Conservation (phyloP, 2,329 filamentous ascomycete species). For the Pseudocercospora cruenta region DNA sequence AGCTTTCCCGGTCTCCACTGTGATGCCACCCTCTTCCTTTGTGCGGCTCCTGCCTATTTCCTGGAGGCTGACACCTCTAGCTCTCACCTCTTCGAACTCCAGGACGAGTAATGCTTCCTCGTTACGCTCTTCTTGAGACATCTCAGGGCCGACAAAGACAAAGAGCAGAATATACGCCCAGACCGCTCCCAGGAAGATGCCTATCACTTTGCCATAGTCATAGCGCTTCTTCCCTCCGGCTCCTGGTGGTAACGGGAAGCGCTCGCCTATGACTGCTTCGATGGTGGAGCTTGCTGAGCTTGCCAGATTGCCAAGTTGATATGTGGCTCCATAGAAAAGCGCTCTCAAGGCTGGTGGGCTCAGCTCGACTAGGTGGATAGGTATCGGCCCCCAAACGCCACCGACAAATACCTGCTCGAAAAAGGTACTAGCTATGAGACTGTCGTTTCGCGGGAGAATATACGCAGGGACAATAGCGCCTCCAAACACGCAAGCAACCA, state of each 20-base stretch:
- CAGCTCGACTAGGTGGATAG: constrained; percentile 45
- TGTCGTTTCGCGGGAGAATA: constrained; percentile 37
- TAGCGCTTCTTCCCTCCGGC: constrained; percentile 39
- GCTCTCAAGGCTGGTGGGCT: constrained; percentile 41
- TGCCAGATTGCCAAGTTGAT: constrained; percentile 46
- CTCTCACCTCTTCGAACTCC: constrained; percentile 28
- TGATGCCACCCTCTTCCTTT: constrained; percentile 6
- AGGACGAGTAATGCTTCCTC: constrained; percentile 26
- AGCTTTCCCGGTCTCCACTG: constrained; percentile 8
- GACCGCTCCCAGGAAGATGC: constrained; percentile 29
- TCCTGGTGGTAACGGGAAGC: constrained; percentile 39
- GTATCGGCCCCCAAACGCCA: constrained; percentile 45
- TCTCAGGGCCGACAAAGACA: constrained; percentile 39
- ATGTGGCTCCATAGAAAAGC: constrained; percentile 42
- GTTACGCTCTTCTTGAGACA: constrained; percentile 33
- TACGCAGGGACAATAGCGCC: constrained; percentile 43
- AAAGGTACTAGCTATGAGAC: constrained; percentile 41
- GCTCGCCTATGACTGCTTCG: constrained; percentile 42
- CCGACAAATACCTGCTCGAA: constrained; percentile 46
- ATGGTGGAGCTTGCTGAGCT: constrained; percentile 44
- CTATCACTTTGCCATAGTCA: constrained; percentile 46
- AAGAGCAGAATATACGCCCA: constrained; percentile 40
- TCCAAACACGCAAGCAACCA: constrained; percentile 42
- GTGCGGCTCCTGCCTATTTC: constrained; percentile 22
- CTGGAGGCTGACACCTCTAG: constrained; percentile 21